A percentile compares a stretch with the other conserved stretches of the same genome.
Evolutionary conservation across 129 eudicot genomes (phyloP).

Genomic region (Lactuca sativa): DNA sequence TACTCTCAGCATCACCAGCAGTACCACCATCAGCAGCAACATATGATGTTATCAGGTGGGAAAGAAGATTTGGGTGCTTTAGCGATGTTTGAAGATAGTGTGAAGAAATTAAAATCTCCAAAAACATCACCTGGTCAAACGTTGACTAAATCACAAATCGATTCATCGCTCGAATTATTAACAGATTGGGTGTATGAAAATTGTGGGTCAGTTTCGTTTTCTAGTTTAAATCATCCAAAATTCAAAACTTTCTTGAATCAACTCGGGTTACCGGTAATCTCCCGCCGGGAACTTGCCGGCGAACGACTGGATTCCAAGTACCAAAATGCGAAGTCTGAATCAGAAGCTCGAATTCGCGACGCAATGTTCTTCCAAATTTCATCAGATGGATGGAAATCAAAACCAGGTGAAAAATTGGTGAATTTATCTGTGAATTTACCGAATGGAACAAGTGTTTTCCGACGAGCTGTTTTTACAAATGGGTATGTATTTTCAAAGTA

Average conservation of each 20-base stretch:
- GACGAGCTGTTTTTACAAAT: slow-evolving; percentile 63
- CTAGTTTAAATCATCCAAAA: slow-evolving; percentile 74
- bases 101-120: slow-evolving; percentile 80
- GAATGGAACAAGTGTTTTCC: slow-evolving; percentile 74
- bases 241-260: slow-evolving; percentile 68
- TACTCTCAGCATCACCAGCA: slow-evolving; percentile 30
- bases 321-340: slow-evolving; percentile 50
- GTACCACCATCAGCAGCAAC: slow-evolving; percentile 35
- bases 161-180: slow-evolving; percentile 57
- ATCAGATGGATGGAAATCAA: slow-evolving; percentile 71
- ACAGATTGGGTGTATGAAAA: slow-evolving; percentile 85
- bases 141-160: slow-evolving; percentile 62
- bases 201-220: slow-evolving; percentile 68
- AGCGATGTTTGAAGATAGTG: slow-evolving; percentile 90
- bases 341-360: slow-evolving; percentile 74
- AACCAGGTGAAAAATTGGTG: slow-evolving; percentile 55
- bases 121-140: slow-evolving; percentile 59
- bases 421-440: slow-evolving; percentile 78
- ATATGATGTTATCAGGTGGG: slow-evolving; percentile 61
- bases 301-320: slow-evolving; percentile 63
- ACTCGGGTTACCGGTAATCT: slow-evolving; percentile 62
- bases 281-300: slow-evolving; percentile 54
- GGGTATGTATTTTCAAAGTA: slow-evolving; percentile 64
- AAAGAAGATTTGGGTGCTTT: slow-evolving; percentile 80
- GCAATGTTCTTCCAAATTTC: slow-evolving; percentile 85